Base-by-base conservation (phyloP, 495 filamentous ascomycete genomes). In the Daldinia loculata region DNA sequence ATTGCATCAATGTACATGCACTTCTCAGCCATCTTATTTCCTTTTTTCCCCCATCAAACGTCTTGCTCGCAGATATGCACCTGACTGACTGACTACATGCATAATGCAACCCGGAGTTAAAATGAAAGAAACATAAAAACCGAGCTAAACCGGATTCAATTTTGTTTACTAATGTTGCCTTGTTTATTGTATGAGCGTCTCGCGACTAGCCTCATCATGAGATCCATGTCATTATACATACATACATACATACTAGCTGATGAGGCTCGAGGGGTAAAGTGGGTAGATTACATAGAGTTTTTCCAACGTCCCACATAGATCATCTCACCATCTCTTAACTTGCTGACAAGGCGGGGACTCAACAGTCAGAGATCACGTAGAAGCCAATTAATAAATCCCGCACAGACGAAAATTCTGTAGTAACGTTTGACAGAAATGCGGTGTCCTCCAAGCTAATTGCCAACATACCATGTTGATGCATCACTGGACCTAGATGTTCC, bases 331-430 rank as follows among this genome's bases (percentile, higher is more conserved):
- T 30, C 50, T 53, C 50, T 30, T 30, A 53, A 53, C 43, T 9
- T 22, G 34, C 34, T 36, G 12, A 36, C 11, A 12, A 36, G 43
- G 43, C 43, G 43, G 43, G 19, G 43, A 24, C 43, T 48, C 43
- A 48, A 48, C 43, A 53, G 24, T 9, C 26, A 15, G 11, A 53
- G 24, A 27, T 17, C 24, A 29, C 27, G 1, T 27, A 9, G 6
- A 24, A 11, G 26, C 50, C 50, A 53, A 53, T 53, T 53, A 7
- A 53, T 53, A 53, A 63, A 63, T 63, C 29, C 29, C 45, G 60
- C 45, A 48, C 60, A 29, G 15, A 11, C 45, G 11, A 53, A 48
- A 27, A 8, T 22, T 7, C 9, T 38, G 29, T 36, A 53, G 22
- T 17, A 3, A 6, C 4, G n/a, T 38, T 26, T 22, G n/a, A 38